These are phyloP conservation scores for Penicillium salamii DNA, from an alignment of 495 filamentous ascomycete species.

Conservation along the genomic window DNA sequence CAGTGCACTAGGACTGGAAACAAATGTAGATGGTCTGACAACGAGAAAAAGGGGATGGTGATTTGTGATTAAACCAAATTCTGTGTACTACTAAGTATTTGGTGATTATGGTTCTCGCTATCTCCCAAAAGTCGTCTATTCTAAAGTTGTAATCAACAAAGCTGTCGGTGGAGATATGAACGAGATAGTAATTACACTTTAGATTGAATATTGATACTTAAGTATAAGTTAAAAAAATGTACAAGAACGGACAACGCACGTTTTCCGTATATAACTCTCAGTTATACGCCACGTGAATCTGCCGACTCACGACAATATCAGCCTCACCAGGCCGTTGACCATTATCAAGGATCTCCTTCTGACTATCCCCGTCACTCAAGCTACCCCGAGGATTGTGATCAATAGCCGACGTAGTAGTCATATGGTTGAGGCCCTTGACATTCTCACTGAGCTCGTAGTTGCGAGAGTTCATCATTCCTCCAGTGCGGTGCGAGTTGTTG, in stretches of 20 bases:
- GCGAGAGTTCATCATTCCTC: slow-evolving; percentile 4
- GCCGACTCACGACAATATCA: slow-evolving; percentile 18
- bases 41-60: too few species aligned
- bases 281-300: slow-evolving; percentile 17
- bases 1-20: too few species aligned
- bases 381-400: slow-evolving; percentile 1
- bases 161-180: too few species aligned
- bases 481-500: slow-evolving; percentile 7
- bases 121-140: too few species aligned
- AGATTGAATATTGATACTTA: too few species aligned
- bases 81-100: too few species aligned
- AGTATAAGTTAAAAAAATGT: too few species aligned
- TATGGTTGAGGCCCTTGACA: slow-evolving; percentile 6
- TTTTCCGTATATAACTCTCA: neutral
- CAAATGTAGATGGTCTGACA: too few species aligned
- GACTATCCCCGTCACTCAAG: slow-evolving; percentile 20
- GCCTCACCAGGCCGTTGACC: slow-evolving; percentile 11
- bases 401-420: neutral
- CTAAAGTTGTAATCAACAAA: too few species aligned
- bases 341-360: slow-evolving; percentile 16
- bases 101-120: too few species aligned
- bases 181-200: too few species aligned
- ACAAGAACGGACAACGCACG: neutral
- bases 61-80: too few species aligned
- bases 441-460: slow-evolving; percentile 14